Conservation (phyloP, 495 filamentous ascomycete species). For the Pseudomonodictys pantanalensis region DNA sequence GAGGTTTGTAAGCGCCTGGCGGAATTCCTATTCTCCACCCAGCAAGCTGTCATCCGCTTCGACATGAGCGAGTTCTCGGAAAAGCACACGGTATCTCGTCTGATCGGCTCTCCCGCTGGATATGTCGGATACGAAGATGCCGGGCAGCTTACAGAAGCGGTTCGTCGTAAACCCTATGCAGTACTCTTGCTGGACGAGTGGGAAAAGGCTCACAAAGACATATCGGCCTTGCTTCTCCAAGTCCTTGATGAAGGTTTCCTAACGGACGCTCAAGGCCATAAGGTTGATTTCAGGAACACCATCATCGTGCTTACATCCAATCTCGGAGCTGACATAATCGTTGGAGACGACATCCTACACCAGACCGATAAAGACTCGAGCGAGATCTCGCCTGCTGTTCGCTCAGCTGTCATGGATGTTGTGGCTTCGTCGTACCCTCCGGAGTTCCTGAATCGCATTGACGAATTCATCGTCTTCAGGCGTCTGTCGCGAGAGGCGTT, state of each 20-base stretch:
- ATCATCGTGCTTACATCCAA: constrained; percentile 96
- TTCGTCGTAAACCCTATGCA: constrained; percentile 92
- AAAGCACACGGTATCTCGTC: constrained; percentile 88
- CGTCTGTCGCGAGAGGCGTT: constrained; percentile 74
- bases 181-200: constrained; percentile 96
- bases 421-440: constrained; percentile 75
- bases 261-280: constrained; percentile 92
- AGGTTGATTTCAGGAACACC: constrained; percentile 93
- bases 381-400: constrained; percentile 66
- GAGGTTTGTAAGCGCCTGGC: constrained; percentile 97
- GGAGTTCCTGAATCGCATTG: constrained; percentile 94
- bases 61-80: constrained; percentile 99
- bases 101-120: constrained; percentile 89
- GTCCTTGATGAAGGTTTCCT: constrained; percentile 96
- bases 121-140: constrained; percentile 98
- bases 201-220: constrained; percentile 94
- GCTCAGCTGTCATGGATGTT: constrained; percentile 83
- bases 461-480: constrained; percentile 95
- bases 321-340: constrained; percentile 73
- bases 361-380: constrained; percentile 47
- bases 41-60: constrained; percentile 84
- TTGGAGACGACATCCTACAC: constrained; percentile 57
- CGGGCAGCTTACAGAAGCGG: constrained; percentile 92
- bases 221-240: constrained; percentile 88
- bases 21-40: constrained; percentile 86